These are phyloP conservation scores for Myriosclerotinia duriaeana DNA, from an alignment of 2,329 filamentous ascomycete genomes.

Conservation along the genomic window DNA sequence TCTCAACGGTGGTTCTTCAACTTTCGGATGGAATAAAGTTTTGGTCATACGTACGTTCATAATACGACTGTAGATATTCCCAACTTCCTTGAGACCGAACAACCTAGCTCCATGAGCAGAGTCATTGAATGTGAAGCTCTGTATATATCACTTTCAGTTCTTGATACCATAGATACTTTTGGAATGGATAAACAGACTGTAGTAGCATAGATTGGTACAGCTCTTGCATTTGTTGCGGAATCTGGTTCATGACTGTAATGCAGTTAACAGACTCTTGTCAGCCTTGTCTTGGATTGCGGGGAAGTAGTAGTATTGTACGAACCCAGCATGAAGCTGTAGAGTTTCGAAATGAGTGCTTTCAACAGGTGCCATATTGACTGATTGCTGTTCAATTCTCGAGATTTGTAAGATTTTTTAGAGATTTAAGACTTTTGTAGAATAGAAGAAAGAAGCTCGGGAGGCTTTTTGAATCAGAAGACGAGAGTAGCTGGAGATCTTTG, in stretches of 20 bases:
- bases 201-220: slow-evolving; percentile 93
- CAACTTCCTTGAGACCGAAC: slow-evolving; percentile 94
- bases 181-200: slow-evolving; percentile 50
- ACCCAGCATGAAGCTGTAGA: slow-evolving; percentile 83
- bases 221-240: slow-evolving; percentile 77
- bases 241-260: slow-evolving; percentile 71
- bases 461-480: neutral
- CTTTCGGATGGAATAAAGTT: neutral
- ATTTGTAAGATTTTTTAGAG: neutral
- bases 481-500: neutral
- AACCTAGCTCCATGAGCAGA: slow-evolving; percentile 92
- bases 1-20: slow-evolving; percentile 1
- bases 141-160: slow-evolving; percentile 28
- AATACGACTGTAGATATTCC: slow-evolving; percentile 94
- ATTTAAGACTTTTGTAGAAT: neutral
- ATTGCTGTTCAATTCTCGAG: neutral
- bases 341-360: slow-evolving; percentile 71
- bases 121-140: slow-evolving; percentile 94
- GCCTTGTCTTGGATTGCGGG: slow-evolving; percentile 26
- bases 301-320: slow-evolving; percentile 39
- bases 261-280: slow-evolving; percentile 20
- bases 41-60: slow-evolving; percentile 67
- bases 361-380: slow-evolving; percentile 23
- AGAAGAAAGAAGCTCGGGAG: neutral
- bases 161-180: neutral